phyloP scores from a whole-genome alignment of 257 asterid genomes.

The Gentiana macrophylla region DNA sequence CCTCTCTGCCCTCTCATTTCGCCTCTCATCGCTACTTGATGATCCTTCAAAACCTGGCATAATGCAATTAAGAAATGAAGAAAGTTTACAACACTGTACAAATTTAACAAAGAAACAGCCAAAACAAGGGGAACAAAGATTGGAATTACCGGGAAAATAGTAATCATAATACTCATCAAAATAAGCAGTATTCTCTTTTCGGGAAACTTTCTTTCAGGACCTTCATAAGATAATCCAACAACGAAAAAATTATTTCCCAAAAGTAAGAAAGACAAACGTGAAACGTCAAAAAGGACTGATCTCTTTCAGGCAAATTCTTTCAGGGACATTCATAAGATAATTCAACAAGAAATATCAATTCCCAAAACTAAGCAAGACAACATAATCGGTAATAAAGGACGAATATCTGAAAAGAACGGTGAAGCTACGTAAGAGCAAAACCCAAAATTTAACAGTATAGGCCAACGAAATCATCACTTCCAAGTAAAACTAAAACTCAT shows the following conservation, averaged over 20 bases:
- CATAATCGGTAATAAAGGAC: neutral
- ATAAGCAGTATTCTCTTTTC: too few species aligned
- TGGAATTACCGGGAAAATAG: too few species aligned
- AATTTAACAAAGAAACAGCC: too few species aligned
- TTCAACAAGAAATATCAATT: neutral
- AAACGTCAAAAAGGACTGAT: too few species aligned
- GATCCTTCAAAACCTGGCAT: conserved; percentile 85
- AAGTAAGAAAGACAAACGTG: too few species aligned
- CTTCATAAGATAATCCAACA: neutral
- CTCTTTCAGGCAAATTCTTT: neutral
- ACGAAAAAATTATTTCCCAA: neutral
- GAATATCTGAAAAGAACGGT: too few species aligned
- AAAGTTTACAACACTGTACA: too few species aligned
- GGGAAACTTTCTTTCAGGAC: neutral
- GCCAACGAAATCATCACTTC: too few species aligned
- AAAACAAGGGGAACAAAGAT: too few species aligned
- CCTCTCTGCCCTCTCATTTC: too few species aligned
- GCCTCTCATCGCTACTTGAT: conserved; percentile 76
- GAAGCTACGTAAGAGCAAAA: neutral
- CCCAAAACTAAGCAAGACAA: neutral
- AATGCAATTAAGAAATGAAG: neutral
- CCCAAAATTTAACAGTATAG: neutral
- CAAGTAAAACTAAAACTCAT: too few species aligned
- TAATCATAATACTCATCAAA: too few species aligned
- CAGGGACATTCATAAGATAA: neutral